phyloP scores from a whole-genome alignment of 208 protist genomes.

The Sergeia podlipaevii region DNA sequence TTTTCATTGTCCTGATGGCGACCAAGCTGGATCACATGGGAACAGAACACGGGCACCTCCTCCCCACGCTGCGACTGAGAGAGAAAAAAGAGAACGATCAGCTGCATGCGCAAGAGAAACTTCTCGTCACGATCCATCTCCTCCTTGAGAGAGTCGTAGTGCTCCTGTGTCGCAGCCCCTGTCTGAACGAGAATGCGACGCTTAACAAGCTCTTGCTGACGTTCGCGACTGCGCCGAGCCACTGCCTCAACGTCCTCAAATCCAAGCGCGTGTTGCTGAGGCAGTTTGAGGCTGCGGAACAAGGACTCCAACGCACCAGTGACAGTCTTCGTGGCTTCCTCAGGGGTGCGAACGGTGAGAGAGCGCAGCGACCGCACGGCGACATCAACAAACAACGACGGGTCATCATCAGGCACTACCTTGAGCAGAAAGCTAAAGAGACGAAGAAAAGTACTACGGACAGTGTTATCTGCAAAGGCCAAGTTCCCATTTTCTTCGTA shows the following conservation, averaged over 20 bases:
- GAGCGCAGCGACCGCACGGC: conserved; percentile 69
- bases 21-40: conserved; percentile 85
- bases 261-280: conserved; percentile 65
- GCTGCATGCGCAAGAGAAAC: conserved; percentile 89
- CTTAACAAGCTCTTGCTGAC: conserved; percentile 72
- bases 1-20: conserved; percentile 67
- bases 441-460: conserved; percentile 59
- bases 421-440: conserved; percentile 82
- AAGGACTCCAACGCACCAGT: conserved; percentile 75
- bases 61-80: conserved; percentile 78
- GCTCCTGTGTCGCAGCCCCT: conserved; percentile 37
- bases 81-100: conserved; percentile 80
- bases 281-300: conserved; percentile 77
- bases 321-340: conserved; percentile 78
- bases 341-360: conserved; percentile 65
- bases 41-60: conserved; percentile 72
- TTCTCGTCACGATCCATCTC: conserved; percentile 88
- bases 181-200: conserved; percentile 47
- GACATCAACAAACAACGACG: conserved; percentile 81
- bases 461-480: conserved; percentile 85
- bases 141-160: conserved; percentile 64
- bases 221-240: conserved; percentile 76
- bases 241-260: conserved; percentile 89
- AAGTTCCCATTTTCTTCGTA: conserved; percentile 89
- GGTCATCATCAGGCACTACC: conserved; percentile 86